Conservation (phyloP, 441 rosid species). For the Sinapis alba region DNA sequence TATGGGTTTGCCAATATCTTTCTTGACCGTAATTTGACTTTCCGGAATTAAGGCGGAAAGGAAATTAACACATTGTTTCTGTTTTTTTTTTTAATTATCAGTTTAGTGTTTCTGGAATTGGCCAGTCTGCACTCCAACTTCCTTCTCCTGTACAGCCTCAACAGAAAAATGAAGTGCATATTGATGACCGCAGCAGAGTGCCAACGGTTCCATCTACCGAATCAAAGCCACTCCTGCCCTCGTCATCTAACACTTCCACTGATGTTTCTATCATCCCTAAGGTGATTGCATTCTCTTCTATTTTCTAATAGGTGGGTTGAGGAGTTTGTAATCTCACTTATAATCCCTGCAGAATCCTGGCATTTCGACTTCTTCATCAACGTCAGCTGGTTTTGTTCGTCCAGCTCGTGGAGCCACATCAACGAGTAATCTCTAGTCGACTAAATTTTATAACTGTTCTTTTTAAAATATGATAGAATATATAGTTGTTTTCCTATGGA, state of each 20-base stretch:
- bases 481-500: neutral
- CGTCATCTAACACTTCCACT: constrained; percentile 41
- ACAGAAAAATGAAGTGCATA: constrained; percentile 57
- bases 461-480: neutral
- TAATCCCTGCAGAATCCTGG: constrained; percentile 46
- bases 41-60: neutral
- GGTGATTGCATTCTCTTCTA: constrained; percentile 46
- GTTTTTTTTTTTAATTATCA: constrained; percentile 37
- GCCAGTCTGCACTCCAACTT: constrained; percentile 58
- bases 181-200: constrained; percentile 61
- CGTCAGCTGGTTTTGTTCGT: constrained; percentile 70
- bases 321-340: constrained; percentile 11
- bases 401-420: constrained; percentile 75
- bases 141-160: constrained; percentile 59
- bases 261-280: constrained; percentile 63
- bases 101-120: constrained; percentile 48
- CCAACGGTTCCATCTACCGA: constrained; percentile 52
- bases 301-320: neutral
- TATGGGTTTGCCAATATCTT: neutral
- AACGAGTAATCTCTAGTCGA: constrained; percentile 56
- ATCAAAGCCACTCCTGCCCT: constrained; percentile 53
- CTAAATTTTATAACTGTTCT: constrained; percentile 8
- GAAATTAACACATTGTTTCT: neutral
- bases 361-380: constrained; percentile 51
- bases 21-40: neutral